Conservation (phyloP, 805 yeast species). For the Metschnikowia anglica region DNA sequence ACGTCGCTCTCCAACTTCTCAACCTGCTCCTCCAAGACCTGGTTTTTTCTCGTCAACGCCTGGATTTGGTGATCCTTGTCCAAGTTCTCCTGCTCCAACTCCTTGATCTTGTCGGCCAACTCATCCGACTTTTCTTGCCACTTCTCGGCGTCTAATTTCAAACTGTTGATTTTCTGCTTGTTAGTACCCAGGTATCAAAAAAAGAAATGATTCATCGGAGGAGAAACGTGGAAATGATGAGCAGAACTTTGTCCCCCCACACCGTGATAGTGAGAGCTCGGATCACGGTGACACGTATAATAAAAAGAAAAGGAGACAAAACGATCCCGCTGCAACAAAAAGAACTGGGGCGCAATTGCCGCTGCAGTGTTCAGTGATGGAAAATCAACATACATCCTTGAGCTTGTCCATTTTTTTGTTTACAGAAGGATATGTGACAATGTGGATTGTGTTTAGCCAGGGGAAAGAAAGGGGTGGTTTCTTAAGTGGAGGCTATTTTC, state of each 20-base stretch:
- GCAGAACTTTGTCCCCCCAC: too few relatives aligned
- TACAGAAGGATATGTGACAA: not conserved
- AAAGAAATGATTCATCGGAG: not conserved
- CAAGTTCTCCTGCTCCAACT: constrained; percentile 85
- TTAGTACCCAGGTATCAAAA: constrained; percentile 11
- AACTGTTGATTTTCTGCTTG: constrained; percentile 73
- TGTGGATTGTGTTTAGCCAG: constrained; percentile 1
- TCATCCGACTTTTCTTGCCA: constrained; percentile 98
- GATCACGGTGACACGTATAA: constrained; percentile 2
- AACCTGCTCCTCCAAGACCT: constrained; percentile 77
- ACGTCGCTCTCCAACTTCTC: constrained; percentile 77
- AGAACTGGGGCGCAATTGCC: too few relatives aligned
- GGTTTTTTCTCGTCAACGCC: constrained; percentile 88
- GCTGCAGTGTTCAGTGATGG: not conserved
- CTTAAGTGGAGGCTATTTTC: constrained; percentile 9
- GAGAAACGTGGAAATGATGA: too few relatives aligned
- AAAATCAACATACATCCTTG: constrained; percentile 49
- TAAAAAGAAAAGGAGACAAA: not conserved
- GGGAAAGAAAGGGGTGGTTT: constrained; percentile 13
- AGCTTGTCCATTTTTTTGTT: constrained; percentile 51
- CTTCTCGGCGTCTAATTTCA: constrained; percentile 91
- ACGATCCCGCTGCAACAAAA: not conserved
- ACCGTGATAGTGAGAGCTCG: not conserved
- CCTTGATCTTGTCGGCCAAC: constrained; percentile 74
- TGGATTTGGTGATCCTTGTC: constrained; percentile 95